A percentile compares a stretch with the other conserved stretches of the same genome.
Conservation (phyloP, 345 rosid species). For the Corchorus capsularis region DNA sequence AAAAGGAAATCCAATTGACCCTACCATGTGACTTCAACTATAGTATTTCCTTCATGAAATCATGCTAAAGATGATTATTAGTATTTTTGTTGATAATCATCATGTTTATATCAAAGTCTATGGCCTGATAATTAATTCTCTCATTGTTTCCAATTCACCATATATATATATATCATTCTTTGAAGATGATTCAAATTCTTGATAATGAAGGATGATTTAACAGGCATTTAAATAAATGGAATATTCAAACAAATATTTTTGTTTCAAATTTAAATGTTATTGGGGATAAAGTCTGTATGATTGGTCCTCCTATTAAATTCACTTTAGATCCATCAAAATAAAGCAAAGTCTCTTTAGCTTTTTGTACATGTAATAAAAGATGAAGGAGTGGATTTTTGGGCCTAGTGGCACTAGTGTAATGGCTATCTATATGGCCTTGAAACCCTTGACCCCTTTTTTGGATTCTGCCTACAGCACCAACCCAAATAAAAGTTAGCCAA, state of each 20-base stretch:
- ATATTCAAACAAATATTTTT: neutral
- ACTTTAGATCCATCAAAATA: neutral
- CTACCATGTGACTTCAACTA: neutral
- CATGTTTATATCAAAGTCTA: neutral
- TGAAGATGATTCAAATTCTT: neutral
- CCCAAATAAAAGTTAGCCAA: neutral
- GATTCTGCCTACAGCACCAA: slow-evolving; percentile 6
- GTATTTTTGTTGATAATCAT: neutral
- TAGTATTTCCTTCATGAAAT: neutral
- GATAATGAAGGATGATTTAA: neutral
- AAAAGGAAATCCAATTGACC: neutral
- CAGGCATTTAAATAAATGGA: neutral
- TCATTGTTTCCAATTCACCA: neutral
- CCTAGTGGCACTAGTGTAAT: neutral
- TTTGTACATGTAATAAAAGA: neutral
- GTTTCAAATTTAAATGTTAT: slow-evolving; percentile 6
- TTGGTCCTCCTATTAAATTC: neutral
- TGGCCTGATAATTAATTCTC: neutral
- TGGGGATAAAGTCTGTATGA: neutral
- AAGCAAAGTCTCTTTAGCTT: slow-evolving; percentile 4
- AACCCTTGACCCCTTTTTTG: neutral
- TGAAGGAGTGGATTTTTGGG: neutral
- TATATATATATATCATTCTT: neutral
- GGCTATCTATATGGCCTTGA: neutral
- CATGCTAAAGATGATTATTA: neutral